Evolutionary conservation across 306 rosid species (phyloP).

Genomic region (Prunus kanzakura): DNA sequence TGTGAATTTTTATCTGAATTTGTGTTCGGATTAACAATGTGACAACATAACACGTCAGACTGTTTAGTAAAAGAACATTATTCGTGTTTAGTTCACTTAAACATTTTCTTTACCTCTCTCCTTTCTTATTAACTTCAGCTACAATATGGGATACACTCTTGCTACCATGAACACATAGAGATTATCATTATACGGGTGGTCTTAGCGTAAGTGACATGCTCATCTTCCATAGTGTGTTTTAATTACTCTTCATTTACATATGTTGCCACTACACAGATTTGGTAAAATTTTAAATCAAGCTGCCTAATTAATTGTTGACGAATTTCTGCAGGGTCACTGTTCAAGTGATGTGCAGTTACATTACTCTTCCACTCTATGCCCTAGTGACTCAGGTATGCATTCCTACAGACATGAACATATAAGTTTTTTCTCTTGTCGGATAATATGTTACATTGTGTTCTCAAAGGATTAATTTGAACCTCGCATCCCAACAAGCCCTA

Average conservation of each 20-base stretch:
- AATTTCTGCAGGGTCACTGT: constrained; percentile 41
- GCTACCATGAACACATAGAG: constrained; percentile 45
- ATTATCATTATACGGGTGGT: constrained; percentile 38
- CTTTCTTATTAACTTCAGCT: constrained; percentile 20
- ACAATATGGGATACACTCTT: constrained; percentile 50
- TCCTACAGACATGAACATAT: background rate
- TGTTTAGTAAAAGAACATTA: background rate
- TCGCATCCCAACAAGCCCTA: background rate
- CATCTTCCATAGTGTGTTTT: background rate
- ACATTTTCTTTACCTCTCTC: background rate
- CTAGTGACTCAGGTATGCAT: constrained; percentile 56
- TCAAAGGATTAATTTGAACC: background rate
- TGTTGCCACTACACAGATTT: background rate
- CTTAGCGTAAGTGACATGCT: constrained; percentile 42
- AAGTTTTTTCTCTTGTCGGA: background rate
- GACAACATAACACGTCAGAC: background rate
- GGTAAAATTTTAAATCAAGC: background rate
- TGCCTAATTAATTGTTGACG: background rate
- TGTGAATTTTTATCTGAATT: background rate
- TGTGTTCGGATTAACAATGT: background rate
- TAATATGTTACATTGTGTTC: background rate
- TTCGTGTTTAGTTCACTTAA: background rate
- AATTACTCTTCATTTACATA: background rate
- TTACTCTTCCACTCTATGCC: constrained; percentile 66
- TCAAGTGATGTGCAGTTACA: constrained; percentile 61